Evolutionary conservation across 257 asterid genomes (phyloP).

Genomic region (Salvia hispanica): DNA sequence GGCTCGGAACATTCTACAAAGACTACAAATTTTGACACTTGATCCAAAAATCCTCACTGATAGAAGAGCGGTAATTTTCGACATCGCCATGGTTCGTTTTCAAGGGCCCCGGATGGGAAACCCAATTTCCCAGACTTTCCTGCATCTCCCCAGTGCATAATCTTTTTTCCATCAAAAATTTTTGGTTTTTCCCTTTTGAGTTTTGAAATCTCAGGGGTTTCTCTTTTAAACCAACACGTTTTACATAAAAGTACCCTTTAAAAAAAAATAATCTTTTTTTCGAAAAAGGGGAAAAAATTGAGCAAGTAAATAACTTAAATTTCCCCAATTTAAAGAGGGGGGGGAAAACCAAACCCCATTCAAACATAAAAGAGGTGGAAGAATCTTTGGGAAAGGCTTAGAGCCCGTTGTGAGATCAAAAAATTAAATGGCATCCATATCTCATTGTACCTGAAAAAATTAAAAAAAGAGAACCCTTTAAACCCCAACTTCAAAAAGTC

Average conservation of each 20-base stretch:
- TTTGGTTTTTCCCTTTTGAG: constrained; percentile 68
- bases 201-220: constrained; percentile 72
- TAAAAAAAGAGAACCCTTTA: neutral
- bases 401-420: constrained; percentile 58
- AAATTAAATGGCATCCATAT: constrained; percentile 94
- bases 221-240: no score
- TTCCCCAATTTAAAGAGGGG: constrained; percentile 71
- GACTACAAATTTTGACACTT: constrained; percentile 52
- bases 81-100: constrained; percentile 50
- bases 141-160: constrained; percentile 80
- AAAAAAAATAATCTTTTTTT: neutral
- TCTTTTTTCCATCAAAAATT: constrained; percentile 84
- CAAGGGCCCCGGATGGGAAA: constrained; percentile 76
- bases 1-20: constrained; percentile 61
- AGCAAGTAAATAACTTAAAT: neutral
- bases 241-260: neutral
- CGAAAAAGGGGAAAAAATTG: neutral
- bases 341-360: constrained; percentile 97
- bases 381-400: constrained; percentile 76
- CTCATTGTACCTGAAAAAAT: constrained; percentile 71
- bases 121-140: constrained; percentile 74
- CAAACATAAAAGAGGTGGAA: constrained; percentile 93
- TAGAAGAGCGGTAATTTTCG: constrained; percentile 14
- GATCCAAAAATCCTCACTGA: constrained; percentile 53
- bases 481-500: constrained; percentile 2